These are phyloP conservation scores for Houttuynia cordata DNA, from an alignment of 164 flowering plant genomes.

Conservation along the genomic window DNA sequence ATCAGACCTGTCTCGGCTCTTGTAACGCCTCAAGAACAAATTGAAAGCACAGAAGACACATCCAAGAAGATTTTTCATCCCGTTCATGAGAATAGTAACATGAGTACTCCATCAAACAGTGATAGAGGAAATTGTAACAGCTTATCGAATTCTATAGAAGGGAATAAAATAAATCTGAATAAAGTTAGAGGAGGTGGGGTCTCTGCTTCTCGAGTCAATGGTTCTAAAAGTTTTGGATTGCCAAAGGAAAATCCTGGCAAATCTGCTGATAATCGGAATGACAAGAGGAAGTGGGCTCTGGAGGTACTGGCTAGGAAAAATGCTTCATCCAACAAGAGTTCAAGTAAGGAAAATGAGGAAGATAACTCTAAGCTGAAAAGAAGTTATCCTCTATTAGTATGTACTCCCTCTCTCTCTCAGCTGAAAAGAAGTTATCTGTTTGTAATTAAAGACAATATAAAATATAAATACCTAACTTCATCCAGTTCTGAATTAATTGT, in stretches of 20 bases:
- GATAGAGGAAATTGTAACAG: not conserved
- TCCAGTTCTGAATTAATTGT: slow-evolving; percentile 5
- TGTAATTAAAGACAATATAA: not conserved
- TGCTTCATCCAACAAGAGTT: slow-evolving; percentile 21
- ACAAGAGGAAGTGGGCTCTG: slow-evolving; percentile 89
- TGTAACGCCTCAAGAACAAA: slow-evolving; percentile 7
- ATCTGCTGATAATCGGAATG: slow-evolving; percentile 37
- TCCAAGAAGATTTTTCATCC: slow-evolving; percentile 6
- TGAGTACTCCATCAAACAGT: not conserved
- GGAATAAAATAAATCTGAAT: not conserved
- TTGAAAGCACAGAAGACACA: not conserved
- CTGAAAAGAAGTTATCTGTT: slow-evolving; percentile 53
- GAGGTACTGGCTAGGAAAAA: slow-evolving; percentile 87
- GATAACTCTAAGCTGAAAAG: slow-evolving; percentile 40
- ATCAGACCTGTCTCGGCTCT: slow-evolving; percentile 58
- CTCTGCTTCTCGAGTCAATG: not conserved
- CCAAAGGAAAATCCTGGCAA: slow-evolving; percentile 29
- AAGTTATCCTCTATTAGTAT: slow-evolving; percentile 69
- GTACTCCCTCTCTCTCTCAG: slow-evolving; percentile 10
- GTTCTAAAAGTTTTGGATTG: slow-evolving; percentile 10
- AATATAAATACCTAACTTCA: not conserved
- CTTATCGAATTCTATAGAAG: not conserved
- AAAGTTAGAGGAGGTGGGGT: not conserved
- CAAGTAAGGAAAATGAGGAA: slow-evolving; percentile 32
- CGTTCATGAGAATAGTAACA: not conserved